phyloP scores from a whole-genome alignment of 163 green algal genomes.

The Picocystis sp. region DNA sequence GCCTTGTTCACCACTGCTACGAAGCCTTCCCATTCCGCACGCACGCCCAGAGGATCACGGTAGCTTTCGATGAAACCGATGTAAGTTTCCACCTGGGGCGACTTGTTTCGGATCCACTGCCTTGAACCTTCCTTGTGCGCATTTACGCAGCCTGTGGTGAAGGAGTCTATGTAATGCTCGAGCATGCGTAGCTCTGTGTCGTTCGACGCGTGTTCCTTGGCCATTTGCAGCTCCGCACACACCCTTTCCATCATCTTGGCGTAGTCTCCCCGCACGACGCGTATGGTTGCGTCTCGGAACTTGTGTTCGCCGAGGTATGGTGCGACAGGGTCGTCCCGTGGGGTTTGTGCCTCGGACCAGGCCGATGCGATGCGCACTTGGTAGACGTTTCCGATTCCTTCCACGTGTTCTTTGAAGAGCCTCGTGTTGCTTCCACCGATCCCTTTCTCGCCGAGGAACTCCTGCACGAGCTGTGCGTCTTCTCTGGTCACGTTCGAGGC shows the following conservation, averaged over 20 bases:
- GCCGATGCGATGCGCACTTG: slow-evolving; percentile 9
- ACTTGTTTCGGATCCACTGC: slow-evolving; percentile 8
- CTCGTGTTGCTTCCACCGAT: background rate
- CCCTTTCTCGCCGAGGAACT: too few species aligned
- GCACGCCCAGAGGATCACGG: slow-evolving; percentile 9
- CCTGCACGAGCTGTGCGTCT: too few species aligned
- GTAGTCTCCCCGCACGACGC: slow-evolving; percentile 1
- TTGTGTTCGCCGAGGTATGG: slow-evolving; percentile 6
- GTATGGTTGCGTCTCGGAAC: slow-evolving; percentile 7
- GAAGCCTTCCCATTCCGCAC: slow-evolving; percentile 14
- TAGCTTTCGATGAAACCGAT: slow-evolving; percentile 18
- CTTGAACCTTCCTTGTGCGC: slow-evolving; percentile 12
- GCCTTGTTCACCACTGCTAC: slow-evolving; percentile 14
- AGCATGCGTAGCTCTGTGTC: slow-evolving; percentile 6
- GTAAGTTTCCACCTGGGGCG: slow-evolving; percentile 12
- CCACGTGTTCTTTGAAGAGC: slow-evolving; percentile 11
- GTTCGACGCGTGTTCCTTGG: slow-evolving; percentile 10
- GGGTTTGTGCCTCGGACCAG: slow-evolving; percentile 3
- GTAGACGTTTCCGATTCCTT: slow-evolving; percentile 1
- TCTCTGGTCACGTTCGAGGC: too few species aligned
- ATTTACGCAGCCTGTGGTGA: slow-evolving; percentile 9
- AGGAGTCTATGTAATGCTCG: slow-evolving; percentile 10
- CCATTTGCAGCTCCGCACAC: background rate
- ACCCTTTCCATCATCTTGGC: slow-evolving; percentile 3
- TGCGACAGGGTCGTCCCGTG: slow-evolving; percentile 2